Evolutionary conservation across 1,139 yeast genomes (phyloP).

Genomic region (Kazachstania sp.): DNA sequence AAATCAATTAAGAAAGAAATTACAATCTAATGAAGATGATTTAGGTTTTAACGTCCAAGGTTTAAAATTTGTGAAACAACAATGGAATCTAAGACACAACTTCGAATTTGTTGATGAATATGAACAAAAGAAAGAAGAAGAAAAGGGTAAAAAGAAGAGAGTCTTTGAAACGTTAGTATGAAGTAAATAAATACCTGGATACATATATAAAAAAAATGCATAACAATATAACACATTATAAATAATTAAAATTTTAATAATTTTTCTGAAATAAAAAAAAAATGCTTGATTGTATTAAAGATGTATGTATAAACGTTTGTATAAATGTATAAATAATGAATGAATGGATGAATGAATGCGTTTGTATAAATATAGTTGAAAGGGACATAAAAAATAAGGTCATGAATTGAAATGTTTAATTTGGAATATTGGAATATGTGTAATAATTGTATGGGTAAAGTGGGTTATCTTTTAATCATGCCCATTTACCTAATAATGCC

Average conservation of each 20-base stretch:
- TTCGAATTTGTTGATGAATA: conserved; percentile 66
- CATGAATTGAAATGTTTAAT: background rate
- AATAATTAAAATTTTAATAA: background rate
- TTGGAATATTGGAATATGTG: background rate
- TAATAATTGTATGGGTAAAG: background rate
- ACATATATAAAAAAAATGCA: background rate
- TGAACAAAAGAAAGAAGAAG: conserved; percentile 48
- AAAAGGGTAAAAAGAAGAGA: conserved; percentile 57
- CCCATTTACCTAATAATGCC: conserved; percentile 88
- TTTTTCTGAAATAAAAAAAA: background rate
- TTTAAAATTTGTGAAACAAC: conserved; percentile 58
- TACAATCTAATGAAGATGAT: conserved; percentile 45
- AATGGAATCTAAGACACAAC: conserved; percentile 73
- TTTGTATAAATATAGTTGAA: background rate
- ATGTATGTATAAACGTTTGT: background rate
- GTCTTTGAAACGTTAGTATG: conserved; percentile 39
- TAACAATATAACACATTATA: background rate
- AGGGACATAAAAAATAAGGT: background rate
- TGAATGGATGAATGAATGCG: background rate
- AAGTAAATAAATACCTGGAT: background rate
- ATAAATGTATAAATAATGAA: background rate
- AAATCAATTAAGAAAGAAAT: conserved; percentile 44
- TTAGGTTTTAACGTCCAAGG: conserved; percentile 89
- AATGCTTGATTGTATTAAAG: background rate
- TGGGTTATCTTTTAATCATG: conserved; percentile 36